A percentile compares a stretch with the other conserved stretches of the same genome.
Conservation (phyloP, 768 basidiomycete species). For the Suillus occidentalis region DNA sequence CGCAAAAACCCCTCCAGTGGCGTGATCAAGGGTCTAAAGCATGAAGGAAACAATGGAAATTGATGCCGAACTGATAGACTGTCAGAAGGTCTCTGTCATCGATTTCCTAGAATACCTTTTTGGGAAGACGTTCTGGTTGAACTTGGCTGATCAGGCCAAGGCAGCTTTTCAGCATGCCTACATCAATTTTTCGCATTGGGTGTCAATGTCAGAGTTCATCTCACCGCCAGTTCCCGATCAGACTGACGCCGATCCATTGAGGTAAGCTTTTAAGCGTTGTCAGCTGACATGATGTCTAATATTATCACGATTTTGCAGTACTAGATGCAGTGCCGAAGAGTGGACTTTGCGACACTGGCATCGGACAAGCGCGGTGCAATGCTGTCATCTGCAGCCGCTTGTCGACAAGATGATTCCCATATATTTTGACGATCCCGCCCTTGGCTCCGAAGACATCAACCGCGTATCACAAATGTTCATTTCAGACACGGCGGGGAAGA, state of each 20-base stretch:
- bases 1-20: not conserved
- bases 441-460: too few species aligned
- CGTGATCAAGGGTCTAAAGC: not conserved
- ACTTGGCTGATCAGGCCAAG: conserved; percentile 5
- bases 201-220: conserved; percentile 13
- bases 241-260: not conserved
- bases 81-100: conserved; percentile 13
- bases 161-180: conserved; percentile 12
- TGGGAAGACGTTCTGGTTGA: conserved; percentile 6
- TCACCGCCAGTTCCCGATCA: not conserved
- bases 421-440: too few species aligned
- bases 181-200: conserved; percentile 16
- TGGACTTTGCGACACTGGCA: conserved; percentile 16
- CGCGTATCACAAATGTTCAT: too few species aligned
- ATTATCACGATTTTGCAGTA: not conserved
- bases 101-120: conserved; percentile 18
- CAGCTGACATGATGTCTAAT: not conserved
- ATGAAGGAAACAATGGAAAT: not conserved
- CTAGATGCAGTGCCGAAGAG: not conserved
- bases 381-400: too few species aligned
- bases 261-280: not conserved
- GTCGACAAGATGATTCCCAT: conserved; percentile 14
- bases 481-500: too few species aligned
- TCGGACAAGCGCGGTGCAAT: conserved; percentile 19
- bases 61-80: conserved; percentile 11